These are phyloP conservation scores for Aspergillus luchuensis DNA, from an alignment of 2,329 filamentous ascomycete genomes.

Conservation along the genomic window DNA sequence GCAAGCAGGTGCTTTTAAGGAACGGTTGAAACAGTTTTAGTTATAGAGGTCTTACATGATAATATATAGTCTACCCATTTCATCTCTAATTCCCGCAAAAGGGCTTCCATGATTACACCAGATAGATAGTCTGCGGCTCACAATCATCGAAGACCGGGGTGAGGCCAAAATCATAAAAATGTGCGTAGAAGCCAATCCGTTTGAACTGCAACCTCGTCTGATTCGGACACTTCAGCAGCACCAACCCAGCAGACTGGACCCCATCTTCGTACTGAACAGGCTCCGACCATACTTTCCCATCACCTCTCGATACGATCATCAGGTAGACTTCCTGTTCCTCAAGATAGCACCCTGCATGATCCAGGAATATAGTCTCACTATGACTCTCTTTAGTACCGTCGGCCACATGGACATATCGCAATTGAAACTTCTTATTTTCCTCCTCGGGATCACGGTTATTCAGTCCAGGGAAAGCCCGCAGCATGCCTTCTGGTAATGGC, in stretches of 20 bases:
- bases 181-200: not conserved
- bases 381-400: not conserved
- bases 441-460: not conserved
- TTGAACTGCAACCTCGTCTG: not conserved
- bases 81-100: no score
- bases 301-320: not conserved
- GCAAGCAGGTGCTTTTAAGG: no score
- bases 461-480: not conserved
- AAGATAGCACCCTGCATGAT: not conserved
- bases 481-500: not conserved
- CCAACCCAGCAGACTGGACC: not conserved
- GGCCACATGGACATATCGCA: not conserved
- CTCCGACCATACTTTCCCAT: not conserved
- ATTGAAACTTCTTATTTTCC: not conserved
- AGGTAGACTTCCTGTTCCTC: not conserved
- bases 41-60: no score
- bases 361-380: not conserved
- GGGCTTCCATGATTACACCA: not conserved
- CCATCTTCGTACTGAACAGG: not conserved
- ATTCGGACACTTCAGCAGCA: not conserved
- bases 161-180: not conserved
- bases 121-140: not conserved
- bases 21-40: no score
- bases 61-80: no score
- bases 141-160: not conserved